Conservation (phyloP, 495 filamentous ascomycete species). For the Penicillium dipodomyicola region DNA sequence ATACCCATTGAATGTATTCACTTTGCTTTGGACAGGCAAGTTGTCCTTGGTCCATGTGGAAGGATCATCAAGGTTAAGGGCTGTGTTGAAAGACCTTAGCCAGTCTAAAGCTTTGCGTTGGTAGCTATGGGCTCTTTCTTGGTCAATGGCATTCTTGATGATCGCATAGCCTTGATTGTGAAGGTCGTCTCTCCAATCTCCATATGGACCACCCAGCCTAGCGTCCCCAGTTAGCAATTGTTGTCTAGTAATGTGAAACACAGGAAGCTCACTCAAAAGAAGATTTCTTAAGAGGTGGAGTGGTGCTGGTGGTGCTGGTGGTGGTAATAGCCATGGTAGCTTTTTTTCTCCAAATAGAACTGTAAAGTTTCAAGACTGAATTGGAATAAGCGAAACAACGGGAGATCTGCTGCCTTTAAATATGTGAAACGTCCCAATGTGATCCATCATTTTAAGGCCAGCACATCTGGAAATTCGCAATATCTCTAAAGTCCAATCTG, state of each 20-base stretch:
- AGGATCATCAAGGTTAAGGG: slow-evolving; percentile 28
- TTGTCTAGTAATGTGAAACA: too few species aligned
- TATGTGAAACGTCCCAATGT: not conserved
- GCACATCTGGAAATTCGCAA: not conserved
- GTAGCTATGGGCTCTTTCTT: slow-evolving; percentile 26
- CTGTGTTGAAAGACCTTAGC: slow-evolving; percentile 27
- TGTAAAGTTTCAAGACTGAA: not conserved
- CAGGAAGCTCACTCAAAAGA: not conserved
- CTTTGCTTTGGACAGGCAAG: slow-evolving; percentile 31
- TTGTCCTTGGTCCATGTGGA: slow-evolving; percentile 33
- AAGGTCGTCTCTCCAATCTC: slow-evolving; percentile 36
- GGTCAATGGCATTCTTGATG: slow-evolving; percentile 27
- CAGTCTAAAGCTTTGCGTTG: slow-evolving; percentile 28
- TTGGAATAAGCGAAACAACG: not conserved
- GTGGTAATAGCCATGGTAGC: not conserved
- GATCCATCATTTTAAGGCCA: not conserved
- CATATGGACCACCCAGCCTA: slow-evolving; percentile 27
- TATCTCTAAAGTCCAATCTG: not conserved
- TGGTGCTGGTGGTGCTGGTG: not conserved
- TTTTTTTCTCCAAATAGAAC: not conserved
- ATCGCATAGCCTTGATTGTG: slow-evolving; percentile 31
- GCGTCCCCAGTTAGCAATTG: not conserved
- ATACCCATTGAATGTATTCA: slow-evolving; percentile 33
- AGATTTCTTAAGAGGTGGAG: not conserved
- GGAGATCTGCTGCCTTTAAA: not conserved